A percentile compares a stretch with the other conserved stretches of the same genome.
These are phyloP conservation scores for Verruconis gallopava DNA, from an alignment of 2,329 filamentous ascomycete species.

Conservation along the genomic window DNA sequence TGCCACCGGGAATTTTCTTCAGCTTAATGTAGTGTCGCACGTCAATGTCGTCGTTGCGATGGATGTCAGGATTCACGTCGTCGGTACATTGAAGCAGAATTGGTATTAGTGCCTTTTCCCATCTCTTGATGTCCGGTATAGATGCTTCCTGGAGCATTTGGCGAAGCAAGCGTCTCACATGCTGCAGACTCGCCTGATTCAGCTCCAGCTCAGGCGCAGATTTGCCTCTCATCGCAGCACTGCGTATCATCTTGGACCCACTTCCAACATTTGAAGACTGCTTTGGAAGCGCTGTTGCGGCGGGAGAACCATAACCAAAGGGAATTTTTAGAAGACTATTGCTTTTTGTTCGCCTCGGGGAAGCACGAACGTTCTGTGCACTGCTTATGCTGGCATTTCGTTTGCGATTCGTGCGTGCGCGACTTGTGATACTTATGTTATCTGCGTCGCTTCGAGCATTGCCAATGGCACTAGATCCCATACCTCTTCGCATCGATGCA, in stretches of 20 bases:
- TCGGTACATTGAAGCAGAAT: constrained; percentile 85
- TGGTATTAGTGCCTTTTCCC: constrained; percentile 83
- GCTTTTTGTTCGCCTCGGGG: constrained; percentile 51
- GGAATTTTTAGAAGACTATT: constrained; percentile 38
- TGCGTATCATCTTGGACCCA: constrained; percentile 38
- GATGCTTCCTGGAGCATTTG: constrained; percentile 70
- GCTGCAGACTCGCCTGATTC: constrained; percentile 74
- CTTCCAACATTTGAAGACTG: constrained; percentile 24
- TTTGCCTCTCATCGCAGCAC: constrained; percentile 66
- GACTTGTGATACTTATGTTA: constrained; percentile 5
- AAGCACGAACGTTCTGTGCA: constrained; percentile 51
- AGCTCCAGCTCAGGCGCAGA: constrained; percentile 68
- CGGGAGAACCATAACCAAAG: constrained; percentile 21
- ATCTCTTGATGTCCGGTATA: constrained; percentile 60
- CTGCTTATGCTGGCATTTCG: constrained; percentile 79
- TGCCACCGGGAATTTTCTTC: constrained; percentile 88
- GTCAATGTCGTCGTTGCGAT: constrained; percentile 87
- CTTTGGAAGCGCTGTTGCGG: constrained; percentile 4
- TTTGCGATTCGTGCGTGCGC: constrained; percentile 34
- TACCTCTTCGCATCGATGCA: constrained; percentile 60
- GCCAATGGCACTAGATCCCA: constrained; percentile 63
- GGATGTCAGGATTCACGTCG: constrained; percentile 86
- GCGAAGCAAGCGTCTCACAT: constrained; percentile 72
- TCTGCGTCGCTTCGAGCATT: constrained; percentile 38
- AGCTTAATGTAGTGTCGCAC: constrained; percentile 95